These are phyloP conservation scores for Leucaena leucocephala DNA, from an alignment of 306 rosid genomes.

Conservation along the genomic window DNA sequence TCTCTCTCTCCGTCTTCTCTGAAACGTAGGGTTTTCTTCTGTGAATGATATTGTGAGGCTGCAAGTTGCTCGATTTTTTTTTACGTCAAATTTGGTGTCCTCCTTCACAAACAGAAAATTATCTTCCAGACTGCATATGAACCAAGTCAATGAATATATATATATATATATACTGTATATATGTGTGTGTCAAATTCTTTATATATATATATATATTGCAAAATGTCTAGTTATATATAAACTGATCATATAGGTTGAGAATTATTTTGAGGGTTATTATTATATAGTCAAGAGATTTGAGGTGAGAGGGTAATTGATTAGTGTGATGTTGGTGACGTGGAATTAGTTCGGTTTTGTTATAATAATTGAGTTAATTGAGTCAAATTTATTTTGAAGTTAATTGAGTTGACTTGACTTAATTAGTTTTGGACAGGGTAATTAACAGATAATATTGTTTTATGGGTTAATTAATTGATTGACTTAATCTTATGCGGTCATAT, in stretches of 20 bases:
- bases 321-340: no score
- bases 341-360: background rate
- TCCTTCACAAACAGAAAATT: background rate
- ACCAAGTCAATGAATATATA: background rate
- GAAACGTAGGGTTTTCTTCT: slow-evolving; percentile 1
- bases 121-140: background rate
- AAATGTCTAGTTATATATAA: background rate
- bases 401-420: background rate
- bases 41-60: background rate
- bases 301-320: background rate
- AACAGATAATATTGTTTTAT: background rate
- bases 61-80: background rate
- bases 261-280: background rate
- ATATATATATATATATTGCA: no score
- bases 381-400: background rate
- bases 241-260: background rate
- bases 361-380: background rate
- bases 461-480: no score
- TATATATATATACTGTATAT: background rate
- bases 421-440: background rate
- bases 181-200: background rate
- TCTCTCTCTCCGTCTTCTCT: background rate
- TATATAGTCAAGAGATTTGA: background rate
- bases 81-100: slow-evolving; percentile 2
- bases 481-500: no score